phyloP scores from a whole-genome alignment of 805 yeast species.

The Torulaspora microellipsoides region DNA sequence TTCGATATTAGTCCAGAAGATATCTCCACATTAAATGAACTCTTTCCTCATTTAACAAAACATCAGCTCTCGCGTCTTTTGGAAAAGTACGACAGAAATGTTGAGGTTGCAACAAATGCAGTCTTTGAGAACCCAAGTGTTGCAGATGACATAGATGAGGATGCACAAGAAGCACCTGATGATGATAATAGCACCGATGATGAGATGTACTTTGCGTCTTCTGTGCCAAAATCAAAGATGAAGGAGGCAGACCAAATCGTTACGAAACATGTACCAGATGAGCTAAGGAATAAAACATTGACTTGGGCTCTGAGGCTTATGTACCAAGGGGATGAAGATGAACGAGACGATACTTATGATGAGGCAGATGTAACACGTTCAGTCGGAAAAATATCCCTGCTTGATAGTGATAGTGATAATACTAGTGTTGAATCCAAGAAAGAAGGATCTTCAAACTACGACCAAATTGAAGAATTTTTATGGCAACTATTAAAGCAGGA shows the following conservation, averaged over 20 bases:
- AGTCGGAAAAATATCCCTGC: constrained; percentile 9
- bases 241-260: constrained; percentile 14
- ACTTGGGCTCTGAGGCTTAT: constrained; percentile 57
- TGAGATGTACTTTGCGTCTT: constrained; percentile 5
- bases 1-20: constrained; percentile 29
- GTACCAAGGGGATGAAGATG: constrained; percentile 78
- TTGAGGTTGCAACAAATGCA: constrained; percentile 53
- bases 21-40: constrained; percentile 42
- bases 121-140: constrained; percentile 60
- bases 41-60: constrained; percentile 61
- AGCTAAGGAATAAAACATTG: constrained; percentile 53
- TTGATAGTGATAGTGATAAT: constrained; percentile 14
- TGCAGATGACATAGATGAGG: constrained; percentile 31
- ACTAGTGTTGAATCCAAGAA: constrained; percentile 15
- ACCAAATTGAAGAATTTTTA: constrained; percentile 48
- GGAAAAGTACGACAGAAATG: constrained; percentile 43
- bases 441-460: constrained; percentile 30
- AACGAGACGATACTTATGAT: constrained; percentile 73
- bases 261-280: constrained; percentile 38
- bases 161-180: constrained; percentile 6
- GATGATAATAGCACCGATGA: constrained; percentile 1
- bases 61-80: constrained; percentile 48
- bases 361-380: constrained; percentile 40
- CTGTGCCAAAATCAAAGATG: constrained; percentile 3
- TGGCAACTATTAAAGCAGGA: constrained; percentile 54